phyloP scores from a whole-genome alignment of 495 filamentous ascomycete genomes.

The Aspergillus leporis region DNA sequence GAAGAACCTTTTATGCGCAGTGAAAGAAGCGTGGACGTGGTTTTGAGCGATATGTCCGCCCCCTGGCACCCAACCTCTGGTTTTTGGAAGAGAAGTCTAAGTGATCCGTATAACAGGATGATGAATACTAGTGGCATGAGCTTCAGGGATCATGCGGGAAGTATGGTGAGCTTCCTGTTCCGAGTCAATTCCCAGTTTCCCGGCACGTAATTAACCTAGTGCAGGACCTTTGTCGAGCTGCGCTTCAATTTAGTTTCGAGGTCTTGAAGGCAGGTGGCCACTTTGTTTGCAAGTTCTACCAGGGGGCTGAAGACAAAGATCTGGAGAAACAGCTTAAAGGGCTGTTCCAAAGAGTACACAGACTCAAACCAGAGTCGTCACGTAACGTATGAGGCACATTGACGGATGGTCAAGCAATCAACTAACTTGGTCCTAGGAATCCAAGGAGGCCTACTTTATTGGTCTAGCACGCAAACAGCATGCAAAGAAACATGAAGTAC shows the following conservation, averaged over 20 bases:
- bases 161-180: slow-evolving; percentile 69
- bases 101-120: slow-evolving; percentile 94
- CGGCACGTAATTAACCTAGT: slow-evolving; percentile 21
- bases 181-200: no score
- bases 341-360: slow-evolving; percentile 74
- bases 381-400: slow-evolving; percentile 62
- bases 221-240: slow-evolving; percentile 81
- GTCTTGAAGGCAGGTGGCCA: slow-evolving; percentile 79
- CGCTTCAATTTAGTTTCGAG: slow-evolving; percentile 78
- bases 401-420: background rate
- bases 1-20: background rate
- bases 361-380: slow-evolving; percentile 89
- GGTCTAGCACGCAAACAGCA: slow-evolving; percentile 56
- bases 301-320: slow-evolving; percentile 78
- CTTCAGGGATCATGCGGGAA: slow-evolving; percentile 87
- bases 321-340: slow-evolving; percentile 70
- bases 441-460: slow-evolving; percentile 85
- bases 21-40: slow-evolving; percentile 78
- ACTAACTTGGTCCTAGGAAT: slow-evolving; percentile 64
- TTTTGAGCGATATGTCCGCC: slow-evolving; percentile 97
- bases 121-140: slow-evolving; percentile 93
- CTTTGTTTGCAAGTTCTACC: slow-evolving; percentile 98
- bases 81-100: slow-evolving; percentile 81
- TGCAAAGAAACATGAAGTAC: slow-evolving; percentile 12
- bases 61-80: slow-evolving; percentile 83